Base-by-base conservation (phyloP, 169 alveolate genomes). In the Plasmodium gaboni region DNA sequence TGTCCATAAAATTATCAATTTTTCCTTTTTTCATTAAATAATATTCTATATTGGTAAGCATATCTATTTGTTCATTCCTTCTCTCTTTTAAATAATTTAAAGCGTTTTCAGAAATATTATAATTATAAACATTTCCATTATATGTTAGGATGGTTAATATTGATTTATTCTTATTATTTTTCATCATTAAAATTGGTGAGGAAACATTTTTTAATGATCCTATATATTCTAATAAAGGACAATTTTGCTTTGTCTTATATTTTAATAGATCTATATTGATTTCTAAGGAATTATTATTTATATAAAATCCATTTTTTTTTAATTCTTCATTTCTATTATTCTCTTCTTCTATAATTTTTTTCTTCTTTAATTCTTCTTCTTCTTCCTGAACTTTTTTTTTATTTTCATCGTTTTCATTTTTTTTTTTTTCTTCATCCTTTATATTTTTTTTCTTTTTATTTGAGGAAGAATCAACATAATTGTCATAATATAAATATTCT, bases 401-500 rank as follows among this genome's bases (percentile, higher is more conserved):
- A 42, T 74, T 73, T 51, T 74, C 74, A 38, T 74, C 88, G 19
- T 38, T 13, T 73, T 38, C 63, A 3, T 67, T 76, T 67, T 65
- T 78, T 1, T 48, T 76, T 48, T 48, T 28, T 32, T 9, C 38
- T 13, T 51, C 38, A 24, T 24, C 69, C n/a, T 15, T 64, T 32
- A 28, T 69, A 28, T 65, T 50, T 51, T 65, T 53, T 17, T 24
- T 68, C 9, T 24, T 68, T 22, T 68, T 51, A 38, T 38, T 38
- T 38, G 46, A 38, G 46, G 88, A 38, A 48, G 51, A 22, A 22
- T 68, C 89, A 24, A 44, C 42, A 64, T 50, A 78, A 28, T 78
- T 78, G 19, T 64, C 89, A 53, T 78, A 78, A 55, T 78, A 78
- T 32, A 78, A 78, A 65, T 78, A 78, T 22, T 78, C 89, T 70